Conservation (phyloP, 306 rosid genomes). For the Lathyrus tuberosus region DNA sequence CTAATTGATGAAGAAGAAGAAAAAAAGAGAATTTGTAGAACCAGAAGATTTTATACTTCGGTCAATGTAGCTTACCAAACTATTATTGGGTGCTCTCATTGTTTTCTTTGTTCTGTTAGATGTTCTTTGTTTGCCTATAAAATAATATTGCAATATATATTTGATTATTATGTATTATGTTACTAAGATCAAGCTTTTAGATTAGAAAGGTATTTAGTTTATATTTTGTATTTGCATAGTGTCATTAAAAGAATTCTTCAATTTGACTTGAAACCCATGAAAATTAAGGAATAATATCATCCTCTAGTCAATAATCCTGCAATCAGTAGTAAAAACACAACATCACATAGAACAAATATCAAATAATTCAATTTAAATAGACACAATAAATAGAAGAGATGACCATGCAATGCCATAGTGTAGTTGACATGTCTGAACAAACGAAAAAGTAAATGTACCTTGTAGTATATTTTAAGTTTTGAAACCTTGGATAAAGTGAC, state of each 20-base stretch:
- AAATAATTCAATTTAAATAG: too few relatives aligned
- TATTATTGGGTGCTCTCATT: conserved; percentile 25
- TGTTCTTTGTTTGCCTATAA: conserved; percentile 18
- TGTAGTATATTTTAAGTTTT: too few relatives aligned
- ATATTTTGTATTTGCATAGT: not conserved
- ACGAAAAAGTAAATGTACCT: too few relatives aligned
- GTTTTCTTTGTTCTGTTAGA: conserved; percentile 1
- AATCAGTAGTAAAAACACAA: too few relatives aligned
- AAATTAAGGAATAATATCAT: too few relatives aligned
- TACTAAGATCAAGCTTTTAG: conserved; percentile 12
- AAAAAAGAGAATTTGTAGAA: conserved; percentile 79
- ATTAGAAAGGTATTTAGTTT: conserved; percentile 20
- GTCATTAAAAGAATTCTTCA: not conserved
- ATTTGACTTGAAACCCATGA: too few relatives aligned
- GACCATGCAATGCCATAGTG: too few relatives aligned
- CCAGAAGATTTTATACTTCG: conserved; percentile 92
- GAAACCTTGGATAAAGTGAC: too few relatives aligned
- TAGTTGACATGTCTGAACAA: too few relatives aligned
- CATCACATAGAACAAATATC: too few relatives aligned
- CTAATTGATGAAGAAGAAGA: conserved; percentile 83
- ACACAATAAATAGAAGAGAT: too few relatives aligned
- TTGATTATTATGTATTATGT: conserved; percentile 16
- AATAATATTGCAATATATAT: conserved; percentile 22
- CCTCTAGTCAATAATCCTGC: too few relatives aligned
- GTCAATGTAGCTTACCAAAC: conserved; percentile 57